Base-by-base conservation (phyloP, 2,329 filamentous ascomycete genomes). In the Cytospora piceicola region DNA sequence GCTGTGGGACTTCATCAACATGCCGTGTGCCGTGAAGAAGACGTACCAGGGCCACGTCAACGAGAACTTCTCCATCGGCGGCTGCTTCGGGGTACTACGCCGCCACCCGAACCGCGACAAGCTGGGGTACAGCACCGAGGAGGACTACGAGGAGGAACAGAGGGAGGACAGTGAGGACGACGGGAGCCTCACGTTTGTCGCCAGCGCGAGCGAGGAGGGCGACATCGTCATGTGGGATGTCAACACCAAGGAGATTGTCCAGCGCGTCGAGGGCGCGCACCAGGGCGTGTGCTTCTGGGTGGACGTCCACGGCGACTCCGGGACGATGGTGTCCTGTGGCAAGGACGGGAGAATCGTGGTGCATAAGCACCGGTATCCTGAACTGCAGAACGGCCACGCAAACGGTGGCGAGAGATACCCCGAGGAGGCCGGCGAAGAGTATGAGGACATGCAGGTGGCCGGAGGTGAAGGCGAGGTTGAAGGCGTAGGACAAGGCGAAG, bases 31-130 rank as follows among this genome's bases (percentile, higher is more conserved):
- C 32, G 95, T 95, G 71, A 90, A 97, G 73, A 99, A 99, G 83
- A 99, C 95, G 17, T 99, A 98, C 77, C 93, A 97, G 75, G 95
- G 95, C 0, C 95, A 98, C 73, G 80, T 82, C 63, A 99, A 99
- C 76, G 83, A 87, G 63, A 89, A 89, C 68, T 98, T 91, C 77
- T 94, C 92, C 70, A 83, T 98, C n/a, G 87, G 87, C 3, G 92
- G 93, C 4, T 90, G 90, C 51, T 97, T 98, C 74, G 94, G 92
- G 15, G 83, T 86, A 61, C 72, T 78, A 72, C 72, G 71, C 15
- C 68, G 72, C 17, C 60, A 51, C 14, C 67, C 14, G 66, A 58
- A 22, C 65, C 53, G 27, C 61, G 70, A 39, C 68, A 59, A 32
- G 39, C 53, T 24, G 39, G 62, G 56, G 54, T 71, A 70, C 36